phyloP scores from a whole-genome alignment of 805 yeast genomes.

The Saturnispora galanensis region DNA sequence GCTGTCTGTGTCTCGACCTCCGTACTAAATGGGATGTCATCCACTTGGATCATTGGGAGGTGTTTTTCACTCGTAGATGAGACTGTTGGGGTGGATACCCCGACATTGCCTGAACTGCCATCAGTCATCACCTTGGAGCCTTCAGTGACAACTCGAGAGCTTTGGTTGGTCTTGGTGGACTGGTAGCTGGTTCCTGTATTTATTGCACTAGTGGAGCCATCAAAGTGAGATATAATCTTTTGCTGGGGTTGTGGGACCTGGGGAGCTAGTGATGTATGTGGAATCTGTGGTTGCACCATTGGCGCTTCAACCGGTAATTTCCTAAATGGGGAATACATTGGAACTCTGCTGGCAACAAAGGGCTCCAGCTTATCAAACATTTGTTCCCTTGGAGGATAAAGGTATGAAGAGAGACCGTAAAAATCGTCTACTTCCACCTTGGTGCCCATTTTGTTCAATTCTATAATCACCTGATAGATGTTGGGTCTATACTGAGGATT shows the following conservation, averaged over 20 bases:
- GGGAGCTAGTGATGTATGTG: no score
- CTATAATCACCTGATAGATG: conserved; percentile 65
- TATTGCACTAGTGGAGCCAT: no score
- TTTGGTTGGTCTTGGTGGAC: no score
- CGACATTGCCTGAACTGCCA: no score
- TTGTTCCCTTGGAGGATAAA: conserved; percentile 21
- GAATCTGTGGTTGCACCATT: neutral
- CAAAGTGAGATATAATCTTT: no score
- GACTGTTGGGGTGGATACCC: no score
- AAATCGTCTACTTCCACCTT: conserved; percentile 25
- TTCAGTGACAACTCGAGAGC: no score
- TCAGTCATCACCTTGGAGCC: no score
- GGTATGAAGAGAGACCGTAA: conserved; percentile 28
- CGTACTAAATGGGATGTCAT: no score
- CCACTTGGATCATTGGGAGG: neutral
- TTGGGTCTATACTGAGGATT: conserved; percentile 80
- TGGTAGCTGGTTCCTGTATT: no score
- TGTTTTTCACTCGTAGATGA: no score
- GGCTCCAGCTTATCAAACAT: conserved; percentile 22
- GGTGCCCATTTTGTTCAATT: conserved; percentile 49
- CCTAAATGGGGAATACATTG: conserved; percentile 25
- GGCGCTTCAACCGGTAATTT: conserved; percentile 12
- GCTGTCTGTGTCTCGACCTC: no score
- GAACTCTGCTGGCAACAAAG: conserved; percentile 22
- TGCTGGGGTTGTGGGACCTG: neutral